A percentile compares a stretch with the other conserved stretches of the same genome.
These are phyloP conservation scores for Larix kaempferi DNA, from an alignment of 75 land plant species.

Conservation along the genomic window DNA sequence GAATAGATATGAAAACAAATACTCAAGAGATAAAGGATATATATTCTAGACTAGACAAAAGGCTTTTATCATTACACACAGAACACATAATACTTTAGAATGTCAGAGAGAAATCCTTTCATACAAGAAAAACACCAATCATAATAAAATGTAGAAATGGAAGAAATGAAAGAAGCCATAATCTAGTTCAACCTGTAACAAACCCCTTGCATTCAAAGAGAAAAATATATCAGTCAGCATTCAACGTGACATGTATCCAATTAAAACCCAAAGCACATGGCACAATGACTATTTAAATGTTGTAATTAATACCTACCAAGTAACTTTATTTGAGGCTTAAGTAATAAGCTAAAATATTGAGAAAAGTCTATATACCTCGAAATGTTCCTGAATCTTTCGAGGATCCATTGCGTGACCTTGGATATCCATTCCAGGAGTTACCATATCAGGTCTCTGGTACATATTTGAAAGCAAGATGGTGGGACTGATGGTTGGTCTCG, in stretches of 20 bases:
- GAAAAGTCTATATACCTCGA: slow-evolving; percentile 18
- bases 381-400: slow-evolving; percentile 35
- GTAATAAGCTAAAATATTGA: neutral
- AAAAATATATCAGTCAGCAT: neutral
- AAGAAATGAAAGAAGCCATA: no score
- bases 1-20: neutral
- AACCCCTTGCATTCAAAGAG: neutral
- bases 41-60: neutral
- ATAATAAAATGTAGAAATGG: neutral
- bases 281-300: neutral
- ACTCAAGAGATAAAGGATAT: no score
- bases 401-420: slow-evolving; percentile 41
- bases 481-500: slow-evolving; percentile 35
- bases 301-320: neutral
- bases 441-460: slow-evolving; percentile 45
- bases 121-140: neutral
- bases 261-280: neutral
- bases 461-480: slow-evolving; percentile 40
- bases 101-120: neutral
- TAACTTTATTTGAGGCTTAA: neutral
- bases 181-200: no score
- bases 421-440: slow-evolving; percentile 34
- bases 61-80: neutral
- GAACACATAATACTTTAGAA: neutral
- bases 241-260: neutral